These are phyloP conservation scores for Sugiyamaella pinicola DNA, from an alignment of 1,139 yeast species.

Conservation along the genomic window DNA sequence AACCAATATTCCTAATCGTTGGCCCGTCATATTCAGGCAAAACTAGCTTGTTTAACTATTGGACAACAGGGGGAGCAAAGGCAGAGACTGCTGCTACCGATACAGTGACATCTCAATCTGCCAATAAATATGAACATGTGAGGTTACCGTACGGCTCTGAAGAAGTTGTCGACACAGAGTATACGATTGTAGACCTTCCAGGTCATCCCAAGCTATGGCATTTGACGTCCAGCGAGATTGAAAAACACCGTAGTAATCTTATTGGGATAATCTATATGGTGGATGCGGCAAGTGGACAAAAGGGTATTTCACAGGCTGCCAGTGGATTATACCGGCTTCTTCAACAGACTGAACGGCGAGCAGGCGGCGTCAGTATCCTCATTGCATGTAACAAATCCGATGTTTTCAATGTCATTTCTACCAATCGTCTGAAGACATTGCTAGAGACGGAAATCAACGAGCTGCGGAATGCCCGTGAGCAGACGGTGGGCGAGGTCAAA, in stretches of 20 bases:
- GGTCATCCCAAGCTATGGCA: constrained; percentile 74
- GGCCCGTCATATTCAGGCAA: constrained; percentile 81
- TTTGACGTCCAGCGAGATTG: constrained; percentile 35
- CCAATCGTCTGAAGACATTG: constrained; percentile 56
- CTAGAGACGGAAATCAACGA: constrained; percentile 67
- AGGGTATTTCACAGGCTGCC: constrained; percentile 40
- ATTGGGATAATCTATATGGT: constrained; percentile 72
- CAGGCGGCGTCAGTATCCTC: constrained; percentile 64
- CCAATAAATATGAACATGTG: constrained; percentile 45
- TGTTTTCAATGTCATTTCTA: constrained; percentile 77
- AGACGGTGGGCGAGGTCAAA: constrained; percentile 48
- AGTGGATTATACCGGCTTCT: constrained; percentile 38
- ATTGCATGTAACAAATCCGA: constrained; percentile 85
- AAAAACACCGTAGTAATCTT: constrained; percentile 44
- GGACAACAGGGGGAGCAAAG: neutral
- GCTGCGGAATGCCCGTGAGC: constrained; percentile 51
- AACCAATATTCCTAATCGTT: constrained; percentile 65
- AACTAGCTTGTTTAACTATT: constrained; percentile 58
- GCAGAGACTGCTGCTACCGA: constrained; percentile 30
- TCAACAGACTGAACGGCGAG: constrained; percentile 37
- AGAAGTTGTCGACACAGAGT: constrained; percentile 30
- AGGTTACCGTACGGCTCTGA: constrained; percentile 44
- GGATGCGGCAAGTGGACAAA: constrained; percentile 44
- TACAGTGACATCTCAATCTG: constrained; percentile 52
- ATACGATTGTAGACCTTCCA: constrained; percentile 74